Base-by-base conservation (phyloP, 805 yeast species). In the Priceomyces castillae region DNA sequence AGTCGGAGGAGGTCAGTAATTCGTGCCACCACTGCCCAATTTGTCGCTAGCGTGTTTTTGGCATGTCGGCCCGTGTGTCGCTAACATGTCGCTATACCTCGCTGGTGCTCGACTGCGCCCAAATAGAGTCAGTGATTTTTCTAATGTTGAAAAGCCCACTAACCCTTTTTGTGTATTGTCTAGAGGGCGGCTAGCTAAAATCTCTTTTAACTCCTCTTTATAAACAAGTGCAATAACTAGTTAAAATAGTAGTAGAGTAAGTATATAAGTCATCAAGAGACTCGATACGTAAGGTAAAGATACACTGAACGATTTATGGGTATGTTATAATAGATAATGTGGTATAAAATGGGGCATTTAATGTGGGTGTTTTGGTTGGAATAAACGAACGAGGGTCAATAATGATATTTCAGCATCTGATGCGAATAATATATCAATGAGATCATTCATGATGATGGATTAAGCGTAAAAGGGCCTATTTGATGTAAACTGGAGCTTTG, bases 161-260 rank as follows among this genome's bases (percentile, higher is more conserved):
- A 25, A 28, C 15, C 16, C 30, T 36, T 37, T 41, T 41, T 37
- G 20, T 36, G 41, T 38, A 18, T 38, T 38, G 7, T 18, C 36
- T 9, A 6, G 22, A 41, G 44, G 44, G 44, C 44, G 44, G 41
- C 37, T 41, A 37, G 23, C 23, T 34, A 37, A 37, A 38, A 41
- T 41, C 40, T 25, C 31, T 37, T 37, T 37, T 17, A 25, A 23
- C 40, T 23, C 40, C 40, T 37, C 30, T 37, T 37, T 37, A 37
- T 37, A 37, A 37, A 23, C 28, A 37, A 23, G 19, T 33, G 17
- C 15, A 37, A 23, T 37, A 23, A 30, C 11, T 23, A 37, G 18
- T 23, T 37, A 23, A 37, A 37, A 23, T 37, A 37, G 15, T 37
- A 37, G 30, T 9, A 37, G 30, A 14, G 40, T 37, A 37, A 37